phyloP scores from a whole-genome alignment of 2,329 filamentous ascomycete genomes.

The Pseudogymnoascus sp. region DNA sequence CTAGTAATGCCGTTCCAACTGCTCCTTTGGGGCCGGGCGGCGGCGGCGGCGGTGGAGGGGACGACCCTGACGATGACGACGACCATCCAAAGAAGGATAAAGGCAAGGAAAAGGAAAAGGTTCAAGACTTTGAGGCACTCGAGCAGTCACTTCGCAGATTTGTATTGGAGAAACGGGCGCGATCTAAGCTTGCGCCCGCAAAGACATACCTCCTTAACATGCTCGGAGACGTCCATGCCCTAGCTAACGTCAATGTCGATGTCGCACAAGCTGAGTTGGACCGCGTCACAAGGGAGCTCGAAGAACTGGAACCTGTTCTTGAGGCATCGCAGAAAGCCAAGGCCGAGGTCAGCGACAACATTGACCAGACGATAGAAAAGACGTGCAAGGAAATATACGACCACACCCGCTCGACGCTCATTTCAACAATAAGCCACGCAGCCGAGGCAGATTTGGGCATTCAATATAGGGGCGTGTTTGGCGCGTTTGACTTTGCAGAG shows the following conservation, averaged over 20 bases:
- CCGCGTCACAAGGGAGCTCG: constrained; percentile 70
- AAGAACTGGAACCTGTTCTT: constrained; percentile 74
- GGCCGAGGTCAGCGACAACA: constrained; percentile 68
- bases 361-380: constrained; percentile 74
- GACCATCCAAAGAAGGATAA: constrained; percentile 56
- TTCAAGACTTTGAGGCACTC: constrained; percentile 80
- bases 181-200: constrained; percentile 90
- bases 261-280: constrained; percentile 79
- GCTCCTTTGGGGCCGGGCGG: constrained; percentile 49
- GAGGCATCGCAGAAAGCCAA: constrained; percentile 77
- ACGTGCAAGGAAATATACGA: constrained; percentile 81
- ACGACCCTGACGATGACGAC: constrained; percentile 33
- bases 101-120: constrained; percentile 79
- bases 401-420: constrained; percentile 68
- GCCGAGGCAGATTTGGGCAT: constrained; percentile 74
- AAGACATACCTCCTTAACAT: constrained; percentile 94
- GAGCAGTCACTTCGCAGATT: constrained; percentile 86
- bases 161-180: constrained; percentile 88
- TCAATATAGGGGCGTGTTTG: constrained; percentile 76
- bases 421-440: constrained; percentile 64
- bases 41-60: constrained; percentile 45
- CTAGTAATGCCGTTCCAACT: constrained; percentile 87
- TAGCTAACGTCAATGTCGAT: constrained; percentile 81
- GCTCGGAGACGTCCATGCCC: constrained; percentile 71
- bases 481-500: constrained; percentile 85